Evolutionary conservation across 345 rosid genomes (phyloP), one percentile per base, ranked within the genome.

Genomic region (Euphorbia pulcherrima): DNA sequence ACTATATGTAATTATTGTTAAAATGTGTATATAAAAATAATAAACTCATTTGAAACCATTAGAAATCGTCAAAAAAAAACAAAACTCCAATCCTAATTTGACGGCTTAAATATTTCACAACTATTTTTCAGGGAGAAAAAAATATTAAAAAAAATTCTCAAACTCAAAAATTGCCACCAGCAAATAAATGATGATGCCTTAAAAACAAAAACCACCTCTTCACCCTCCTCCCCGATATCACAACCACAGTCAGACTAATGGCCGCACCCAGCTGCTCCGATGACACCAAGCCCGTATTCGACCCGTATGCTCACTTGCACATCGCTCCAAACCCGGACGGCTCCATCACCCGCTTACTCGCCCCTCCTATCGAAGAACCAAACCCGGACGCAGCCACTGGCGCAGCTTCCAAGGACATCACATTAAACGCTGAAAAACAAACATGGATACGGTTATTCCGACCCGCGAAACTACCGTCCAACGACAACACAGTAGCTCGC

Each of bases 321-420:
- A 51, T 65, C 50, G 67, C 67, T 40, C 64, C 28, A 35, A 75
- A 68, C 54, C 53, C 64, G 1, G 78, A 72, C 7, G 74, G 74
- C 35, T 64, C 71, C 61, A 51, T 75, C 24, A 68, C 74, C 13
- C 71, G 67, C 57, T 68, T 63, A 6, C 67, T 64, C 16, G 58
- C 46, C 13, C n/a, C 60, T 26, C 72, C 66, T 23, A 47, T 41
- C 18, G n/a, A 39, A 11, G 30, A 39, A 40, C 14, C 50, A 61
- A 61, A 61, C 13, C 65, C 69, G 16, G 74, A 75, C n/a, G 62
- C 67, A 21, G 30, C 23, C 62, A n/a, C 29, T 18, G 65, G 65
- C 16, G 65, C 51, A 3, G 66, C 66, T 12, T 30, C 55, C 67
- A 69, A 65, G 46, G 78, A 75, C 26, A 28, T 64, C 35, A 27